Evolutionary conservation across 148 eudicot species (phyloP).

Genomic region (Silene uniflora): DNA sequence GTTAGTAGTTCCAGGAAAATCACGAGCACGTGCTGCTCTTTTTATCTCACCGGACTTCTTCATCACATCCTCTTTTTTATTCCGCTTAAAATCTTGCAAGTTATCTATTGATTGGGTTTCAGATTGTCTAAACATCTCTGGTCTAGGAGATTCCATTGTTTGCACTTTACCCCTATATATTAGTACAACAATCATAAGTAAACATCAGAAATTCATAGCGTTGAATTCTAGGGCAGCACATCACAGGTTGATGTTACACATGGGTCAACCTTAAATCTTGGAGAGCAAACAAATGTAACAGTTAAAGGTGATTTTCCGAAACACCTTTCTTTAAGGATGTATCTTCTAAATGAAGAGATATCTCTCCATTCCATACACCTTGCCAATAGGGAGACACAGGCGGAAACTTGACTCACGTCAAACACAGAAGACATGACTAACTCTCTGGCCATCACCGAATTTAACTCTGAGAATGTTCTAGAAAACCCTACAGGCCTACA

Average conservation of each 20-base stretch:
- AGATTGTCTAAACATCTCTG: constrained; percentile 20
- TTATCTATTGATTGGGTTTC: constrained; percentile 40
- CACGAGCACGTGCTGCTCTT: constrained; percentile 50
- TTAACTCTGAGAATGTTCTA: background rate
- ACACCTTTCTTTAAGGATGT: background rate
- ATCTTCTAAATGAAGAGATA: background rate
- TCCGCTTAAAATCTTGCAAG: constrained; percentile 44
- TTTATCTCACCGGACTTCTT: constrained; percentile 46
- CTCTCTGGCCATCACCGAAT: background rate
- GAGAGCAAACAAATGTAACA: background rate
- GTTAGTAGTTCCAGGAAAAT: constrained; percentile 59
- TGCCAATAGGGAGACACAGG: background rate
- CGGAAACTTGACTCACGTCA: constrained; percentile 1
- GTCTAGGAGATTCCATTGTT: constrained; percentile 7
- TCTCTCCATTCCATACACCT: constrained; percentile 1
- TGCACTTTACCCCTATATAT: constrained; percentile 24
- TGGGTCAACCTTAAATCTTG: background rate
- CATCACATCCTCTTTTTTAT: constrained; percentile 34
- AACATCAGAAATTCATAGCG: background rate
- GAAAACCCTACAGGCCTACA: background rate
- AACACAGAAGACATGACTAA: background rate
- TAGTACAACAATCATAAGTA: background rate
- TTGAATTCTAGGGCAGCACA: background rate
- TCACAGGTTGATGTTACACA: background rate
- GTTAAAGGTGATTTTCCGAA: background rate